Conservation (phyloP, 1,284 basidiomycete species). For the Cutaneotrichosporon dermatis region DNA sequence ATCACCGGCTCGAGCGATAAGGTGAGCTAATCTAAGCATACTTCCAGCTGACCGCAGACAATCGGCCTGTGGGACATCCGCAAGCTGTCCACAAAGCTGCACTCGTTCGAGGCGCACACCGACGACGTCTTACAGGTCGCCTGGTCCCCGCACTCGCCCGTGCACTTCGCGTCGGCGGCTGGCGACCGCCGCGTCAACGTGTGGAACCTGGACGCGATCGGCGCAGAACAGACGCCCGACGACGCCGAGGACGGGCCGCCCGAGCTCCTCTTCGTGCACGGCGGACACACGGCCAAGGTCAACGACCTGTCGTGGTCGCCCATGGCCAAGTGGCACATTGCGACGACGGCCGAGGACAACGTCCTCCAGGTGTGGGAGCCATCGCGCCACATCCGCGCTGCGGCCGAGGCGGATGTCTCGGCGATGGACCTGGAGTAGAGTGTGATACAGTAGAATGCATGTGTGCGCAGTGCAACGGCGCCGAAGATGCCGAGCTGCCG, state of each 20-base stretch:
- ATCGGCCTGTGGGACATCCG: conserved; percentile 86
- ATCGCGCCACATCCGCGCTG: conserved; percentile 50
- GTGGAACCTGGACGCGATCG: conserved; percentile 92
- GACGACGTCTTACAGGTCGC: conserved; percentile 91
- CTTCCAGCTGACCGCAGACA: conserved; percentile 53
- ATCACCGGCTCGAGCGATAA: conserved; percentile 93
- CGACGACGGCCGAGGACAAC: conserved; percentile 54
- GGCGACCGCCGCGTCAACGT: conserved; percentile 90
- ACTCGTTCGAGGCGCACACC: conserved; percentile 87
- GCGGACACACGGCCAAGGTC: conserved; percentile 57
- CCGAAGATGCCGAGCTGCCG: no score
- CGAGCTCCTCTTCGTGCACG: conserved; percentile 87
- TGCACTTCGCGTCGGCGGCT: conserved; percentile 86
- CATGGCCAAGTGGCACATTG: conserved; percentile 48
- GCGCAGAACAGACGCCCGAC: conserved; percentile 93
- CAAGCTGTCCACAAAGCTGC: conserved; percentile 71
- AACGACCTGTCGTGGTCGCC: conserved; percentile 51
- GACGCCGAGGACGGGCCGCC: conserved; percentile 96
- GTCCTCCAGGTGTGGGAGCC: conserved; percentile 51
- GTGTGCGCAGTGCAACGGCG: background rate
- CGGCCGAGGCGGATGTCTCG: conserved; percentile 42
- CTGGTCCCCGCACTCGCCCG: conserved; percentile 91
- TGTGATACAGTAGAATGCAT: background rate
- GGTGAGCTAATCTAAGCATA: background rate
- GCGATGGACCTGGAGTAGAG: conserved; percentile 47